Evolutionary conservation across 305 asterid species (phyloP).

Genomic region (Fraxinus nigra): DNA sequence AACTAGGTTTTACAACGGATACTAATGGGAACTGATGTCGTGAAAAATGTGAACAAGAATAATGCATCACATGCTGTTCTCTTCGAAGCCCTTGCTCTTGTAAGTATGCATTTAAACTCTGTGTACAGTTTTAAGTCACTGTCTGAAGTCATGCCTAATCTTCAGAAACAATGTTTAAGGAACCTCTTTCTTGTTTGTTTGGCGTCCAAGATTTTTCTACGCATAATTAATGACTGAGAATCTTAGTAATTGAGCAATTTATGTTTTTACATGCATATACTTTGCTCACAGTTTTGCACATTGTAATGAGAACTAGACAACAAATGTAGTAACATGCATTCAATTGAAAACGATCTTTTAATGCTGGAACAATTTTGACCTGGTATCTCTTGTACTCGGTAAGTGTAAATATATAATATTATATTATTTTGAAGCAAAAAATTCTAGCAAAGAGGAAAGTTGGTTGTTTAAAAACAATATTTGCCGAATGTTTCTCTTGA

Average conservation of each 20-base stretch:
- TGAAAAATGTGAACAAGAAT: constrained; percentile 98
- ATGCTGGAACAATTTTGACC: background rate
- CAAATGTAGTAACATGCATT: background rate
- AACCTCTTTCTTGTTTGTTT: background rate
- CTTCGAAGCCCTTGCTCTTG: constrained; percentile 99
- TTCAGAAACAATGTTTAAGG: background rate
- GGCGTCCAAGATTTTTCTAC: background rate
- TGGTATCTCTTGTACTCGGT: background rate
- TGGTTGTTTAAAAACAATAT: background rate
- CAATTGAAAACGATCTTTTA: constrained; percentile 4
- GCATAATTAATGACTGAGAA: background rate
- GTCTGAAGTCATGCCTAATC: constrained; percentile 5
- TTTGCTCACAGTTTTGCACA: background rate
- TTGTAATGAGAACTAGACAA: background rate
- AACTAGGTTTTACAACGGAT: constrained; percentile 88
- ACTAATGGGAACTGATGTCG: constrained; percentile 98
- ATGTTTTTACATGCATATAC: constrained; percentile 5
- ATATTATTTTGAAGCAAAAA: background rate
- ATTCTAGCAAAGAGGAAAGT: background rate
- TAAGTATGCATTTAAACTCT: constrained; percentile 42
- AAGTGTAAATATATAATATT: background rate
- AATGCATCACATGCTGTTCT: constrained; percentile 99
- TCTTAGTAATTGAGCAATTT: background rate
- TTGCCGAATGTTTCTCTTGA: background rate
- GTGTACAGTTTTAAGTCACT: background rate